Evolutionary conservation across 352 stramenopile genomes (phyloP).

Genomic region (Pythium aristosporum): DNA sequence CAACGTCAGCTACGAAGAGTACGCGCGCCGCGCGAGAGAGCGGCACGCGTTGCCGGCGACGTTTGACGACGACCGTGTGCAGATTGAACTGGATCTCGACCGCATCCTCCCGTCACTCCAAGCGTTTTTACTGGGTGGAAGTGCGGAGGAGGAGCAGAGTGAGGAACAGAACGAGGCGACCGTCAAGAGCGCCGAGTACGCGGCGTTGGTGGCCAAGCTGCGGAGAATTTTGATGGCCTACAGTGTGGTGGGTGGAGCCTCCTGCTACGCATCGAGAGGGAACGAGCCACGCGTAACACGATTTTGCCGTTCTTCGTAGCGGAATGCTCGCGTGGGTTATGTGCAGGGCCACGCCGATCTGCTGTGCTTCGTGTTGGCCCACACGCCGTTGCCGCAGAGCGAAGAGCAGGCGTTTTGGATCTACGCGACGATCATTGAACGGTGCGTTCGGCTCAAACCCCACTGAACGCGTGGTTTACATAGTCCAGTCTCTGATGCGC

Average conservation of each 20-base stretch:
- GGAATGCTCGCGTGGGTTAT: slow-evolving; percentile 71
- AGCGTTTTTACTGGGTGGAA: slow-evolving; percentile 43
- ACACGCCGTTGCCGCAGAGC: slow-evolving; percentile 36
- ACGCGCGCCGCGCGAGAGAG: slow-evolving; percentile 30
- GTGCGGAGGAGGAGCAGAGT: slow-evolving; percentile 23
- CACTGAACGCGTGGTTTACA: not conserved
- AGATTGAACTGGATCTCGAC: slow-evolving; percentile 73
- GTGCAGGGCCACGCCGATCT: slow-evolving; percentile 75
- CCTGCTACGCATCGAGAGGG: not conserved
- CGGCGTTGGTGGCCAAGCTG: slow-evolving; percentile 34
- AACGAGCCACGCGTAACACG: too few species aligned
- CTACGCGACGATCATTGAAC: slow-evolving; percentile 66
- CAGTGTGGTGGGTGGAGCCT: slow-evolving; percentile 37
- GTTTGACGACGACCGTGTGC: slow-evolving; percentile 53
- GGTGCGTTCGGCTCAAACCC: slow-evolving; percentile 20
- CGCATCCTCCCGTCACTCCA: slow-evolving; percentile 54
- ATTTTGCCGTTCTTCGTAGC: slow-evolving; percentile 19
- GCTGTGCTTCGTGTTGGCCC: slow-evolving; percentile 63
- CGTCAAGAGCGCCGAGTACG: slow-evolving; percentile 26
- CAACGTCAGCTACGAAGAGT: slow-evolving; percentile 42
- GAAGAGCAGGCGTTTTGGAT: slow-evolving; percentile 75
- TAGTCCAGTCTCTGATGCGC: not conserved
- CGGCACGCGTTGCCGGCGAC: slow-evolving; percentile 8
- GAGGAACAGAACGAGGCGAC: slow-evolving; percentile 24
- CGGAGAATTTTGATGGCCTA: slow-evolving; percentile 65